Conservation (phyloP, 1,284 basidiomycete species). For the Pyrrhoderma noxium region DNA sequence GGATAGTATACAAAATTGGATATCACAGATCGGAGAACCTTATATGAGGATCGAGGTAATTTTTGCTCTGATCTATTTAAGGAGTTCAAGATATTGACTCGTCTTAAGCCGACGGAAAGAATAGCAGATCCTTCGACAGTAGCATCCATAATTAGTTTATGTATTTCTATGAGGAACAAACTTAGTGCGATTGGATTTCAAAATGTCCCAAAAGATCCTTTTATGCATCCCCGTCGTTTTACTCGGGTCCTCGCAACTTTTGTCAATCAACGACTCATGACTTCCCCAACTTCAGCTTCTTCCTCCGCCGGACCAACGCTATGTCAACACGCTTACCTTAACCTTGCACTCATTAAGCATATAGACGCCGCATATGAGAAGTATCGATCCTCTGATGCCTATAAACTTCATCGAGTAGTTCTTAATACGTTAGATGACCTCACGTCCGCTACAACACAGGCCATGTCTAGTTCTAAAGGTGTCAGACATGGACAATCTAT, state of each 20-base stretch:
- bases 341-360: constrained; percentile 39
- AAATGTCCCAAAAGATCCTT: constrained; percentile 66
- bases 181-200: constrained; percentile 48
- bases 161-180: constrained; percentile 60
- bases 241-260: constrained; percentile 34
- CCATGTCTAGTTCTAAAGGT: constrained; percentile 15
- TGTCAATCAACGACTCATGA: constrained; percentile 18
- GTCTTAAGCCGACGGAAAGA: constrained; percentile 55
- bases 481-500: constrained; percentile 6
- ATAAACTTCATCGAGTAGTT: constrained; percentile 55
- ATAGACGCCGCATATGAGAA: constrained; percentile 47
- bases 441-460: constrained; percentile 26
- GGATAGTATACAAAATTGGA: constrained; percentile 62
- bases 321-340: constrained; percentile 30
- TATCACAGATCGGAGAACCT: constrained; percentile 52
- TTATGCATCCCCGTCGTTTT: constrained; percentile 57
- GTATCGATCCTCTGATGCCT: constrained; percentile 45
- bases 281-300: constrained; percentile 22
- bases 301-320: constrained; percentile 21
- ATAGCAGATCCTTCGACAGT: constrained; percentile 65
- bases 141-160: constrained; percentile 58
- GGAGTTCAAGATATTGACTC: too few species aligned
- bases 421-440: constrained; percentile 43
- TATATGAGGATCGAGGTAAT: constrained; percentile 55
- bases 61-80: constrained; percentile 7